phyloP scores from a whole-genome alignment of 2,329 filamentous ascomycete genomes.

The Macrophomina pseudophaseolina region DNA sequence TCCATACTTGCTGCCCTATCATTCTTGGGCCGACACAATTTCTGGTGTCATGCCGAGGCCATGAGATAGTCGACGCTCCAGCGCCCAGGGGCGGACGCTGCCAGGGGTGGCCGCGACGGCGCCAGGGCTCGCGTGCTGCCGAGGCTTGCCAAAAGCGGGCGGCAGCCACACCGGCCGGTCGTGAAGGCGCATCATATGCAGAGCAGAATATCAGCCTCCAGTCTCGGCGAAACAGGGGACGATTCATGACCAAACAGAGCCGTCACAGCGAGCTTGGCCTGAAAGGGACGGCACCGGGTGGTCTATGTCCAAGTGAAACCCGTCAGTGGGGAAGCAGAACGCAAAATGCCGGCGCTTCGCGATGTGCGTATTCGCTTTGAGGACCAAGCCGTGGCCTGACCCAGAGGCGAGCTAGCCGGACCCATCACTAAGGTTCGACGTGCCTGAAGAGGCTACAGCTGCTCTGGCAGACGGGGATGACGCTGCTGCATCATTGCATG shows the following conservation, averaged over 20 bases:
- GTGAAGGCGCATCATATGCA: slow-evolving; percentile 2
- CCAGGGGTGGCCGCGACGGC: background rate
- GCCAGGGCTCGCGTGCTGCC: background rate
- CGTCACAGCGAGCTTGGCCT: background rate
- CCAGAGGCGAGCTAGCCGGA: background rate
- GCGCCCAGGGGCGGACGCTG: background rate
- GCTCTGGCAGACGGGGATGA: background rate
- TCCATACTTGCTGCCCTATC: background rate
- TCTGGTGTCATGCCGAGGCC: slow-evolving; percentile 10
- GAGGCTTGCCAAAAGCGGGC: background rate
- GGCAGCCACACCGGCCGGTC: background rate
- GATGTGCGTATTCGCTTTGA: slow-evolving; percentile 1
- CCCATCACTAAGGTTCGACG: slow-evolving; percentile 5
- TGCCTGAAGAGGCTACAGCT: slow-evolving; percentile 20
- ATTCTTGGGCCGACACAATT: slow-evolving; percentile 7
- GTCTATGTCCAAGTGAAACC: background rate
- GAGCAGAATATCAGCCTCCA: slow-evolving; percentile 2
- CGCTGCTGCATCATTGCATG: slow-evolving; percentile 1
- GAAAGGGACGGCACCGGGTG: background rate
- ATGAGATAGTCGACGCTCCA: background rate
- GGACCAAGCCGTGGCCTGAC: background rate
- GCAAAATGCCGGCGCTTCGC: slow-evolving; percentile 8
- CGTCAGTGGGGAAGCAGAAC: slow-evolving; percentile 15
- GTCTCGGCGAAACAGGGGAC: slow-evolving; percentile 6
- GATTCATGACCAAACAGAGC: background rate